Base-by-base conservation (phyloP, 2,329 filamentous ascomycete species). In the Aspergillus quadrilineatus region DNA sequence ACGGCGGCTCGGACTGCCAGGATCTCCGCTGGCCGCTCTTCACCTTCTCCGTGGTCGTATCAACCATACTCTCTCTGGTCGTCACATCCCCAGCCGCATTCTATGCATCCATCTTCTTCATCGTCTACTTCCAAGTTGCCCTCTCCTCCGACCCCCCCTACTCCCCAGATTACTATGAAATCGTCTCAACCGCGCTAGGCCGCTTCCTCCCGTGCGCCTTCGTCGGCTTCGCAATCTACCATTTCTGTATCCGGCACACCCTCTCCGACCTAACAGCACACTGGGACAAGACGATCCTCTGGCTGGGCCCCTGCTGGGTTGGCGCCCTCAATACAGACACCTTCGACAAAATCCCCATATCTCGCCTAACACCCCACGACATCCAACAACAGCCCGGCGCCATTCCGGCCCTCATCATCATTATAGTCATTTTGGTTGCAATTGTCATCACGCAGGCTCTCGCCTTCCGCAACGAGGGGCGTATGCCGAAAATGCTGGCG, bases 271-370 rank as follows among this genome's bases (percentile, higher is more conserved):
- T 86, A 1, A 77, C 78, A 4, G 83, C 84, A 4, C 83, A 85
- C 60, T 65, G 84, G 49, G 84, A 86, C 60, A 86, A 85, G 68
- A 85, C 82, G 0, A 63, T 85, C 22, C 75, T 86, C 22, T 86
- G 83, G 83, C 75, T 86, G 0, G 83, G 83, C 0, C 76, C 79
- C 9, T 82, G 80, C 59, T 86, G 84, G 83, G 75, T 86, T 3
- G 84, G 82, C 14, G 82, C 82, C 22, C 64, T 86, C 52, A 85
- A 85, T 70, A 85, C 83, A 62, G 83, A 85, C 67, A 86, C 84
- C 0, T 85, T 86, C 64, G 84, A 86, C 69, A 79, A 79, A 48
- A 83, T 86, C 49, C 84, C 84, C 0, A 83, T 86, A 42, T 81
- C 84, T 55, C 83, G 84, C 15, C 75, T 86, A 22, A 86, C 84